Evolutionary conservation across 306 rosid species (phyloP).

Genomic region (Vigna trinervia): DNA sequence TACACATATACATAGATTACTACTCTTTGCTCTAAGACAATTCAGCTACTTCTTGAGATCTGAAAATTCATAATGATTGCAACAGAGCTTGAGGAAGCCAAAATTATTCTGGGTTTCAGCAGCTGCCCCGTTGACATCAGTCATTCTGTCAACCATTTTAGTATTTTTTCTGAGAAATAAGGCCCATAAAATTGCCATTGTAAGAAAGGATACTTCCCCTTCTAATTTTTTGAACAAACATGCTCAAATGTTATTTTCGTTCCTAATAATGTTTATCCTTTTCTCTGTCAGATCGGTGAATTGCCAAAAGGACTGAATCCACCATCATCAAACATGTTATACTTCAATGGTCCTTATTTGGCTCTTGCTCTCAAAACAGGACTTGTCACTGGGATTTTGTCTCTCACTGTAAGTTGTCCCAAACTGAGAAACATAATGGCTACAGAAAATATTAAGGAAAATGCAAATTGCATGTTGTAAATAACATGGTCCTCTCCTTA

Average conservation of each 20-base stretch:
- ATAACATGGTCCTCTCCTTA: background rate
- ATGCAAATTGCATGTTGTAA: background rate
- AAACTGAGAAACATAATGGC: conserved; percentile 16
- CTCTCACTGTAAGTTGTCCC: conserved; percentile 81
- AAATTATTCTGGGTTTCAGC: conserved; percentile 89
- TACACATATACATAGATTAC: background rate
- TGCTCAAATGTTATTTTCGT: background rate
- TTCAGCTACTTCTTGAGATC: conserved; percentile 19
- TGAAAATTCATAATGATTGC: conserved; percentile 37
- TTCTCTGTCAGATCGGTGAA: conserved; percentile 71
- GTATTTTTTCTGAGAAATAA: conserved; percentile 69
- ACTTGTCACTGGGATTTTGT: conserved; percentile 82
- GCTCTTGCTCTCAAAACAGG: conserved; percentile 93
- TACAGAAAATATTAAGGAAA: background rate
- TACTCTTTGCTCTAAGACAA: conserved; percentile 5
- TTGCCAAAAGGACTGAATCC: conserved; percentile 94
- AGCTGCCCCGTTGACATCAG: conserved; percentile 94
- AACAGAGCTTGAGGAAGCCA: conserved; percentile 86
- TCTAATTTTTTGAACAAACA: background rate
- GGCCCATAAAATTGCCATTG: conserved; percentile 61
- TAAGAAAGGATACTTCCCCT: conserved; percentile 47
- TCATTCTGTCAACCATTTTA: conserved; percentile 79
- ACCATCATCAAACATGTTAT: conserved; percentile 84
- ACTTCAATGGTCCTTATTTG: conserved; percentile 69
- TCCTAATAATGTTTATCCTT: background rate